Base-by-base conservation (phyloP, 179 eudicot species). In the Vitellaria paradoxa region DNA sequence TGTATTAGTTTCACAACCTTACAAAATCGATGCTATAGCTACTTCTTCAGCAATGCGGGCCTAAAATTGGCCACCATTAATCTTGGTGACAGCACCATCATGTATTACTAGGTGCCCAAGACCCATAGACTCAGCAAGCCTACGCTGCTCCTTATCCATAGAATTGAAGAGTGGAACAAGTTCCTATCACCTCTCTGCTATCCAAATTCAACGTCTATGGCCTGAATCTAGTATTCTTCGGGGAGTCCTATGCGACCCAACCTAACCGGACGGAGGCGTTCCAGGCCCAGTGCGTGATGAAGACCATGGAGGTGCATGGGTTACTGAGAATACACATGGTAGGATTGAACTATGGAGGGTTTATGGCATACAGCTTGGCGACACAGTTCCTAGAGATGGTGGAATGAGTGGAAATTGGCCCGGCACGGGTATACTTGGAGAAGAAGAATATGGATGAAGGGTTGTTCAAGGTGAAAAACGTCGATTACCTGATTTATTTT, bases 271-370 rank as follows among this genome's bases (percentile, higher is more conserved):
- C 85, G n/a, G 93, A 89, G 76, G 60, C 85, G 10, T 89, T 89
- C 66, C 93, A 89, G 78, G 93, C 93, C 6, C 83, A 77, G 73
- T 85, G 85, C 66, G 75, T 90, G 45, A 75, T 80, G 86, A 40
- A 56, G 49, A 24, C 75, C 77, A 76, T 81, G 83, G 80, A 77
- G 64, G 70, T 61, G 42, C 65, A 80, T 1, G 82, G 79, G 20
- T 88, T 88, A 23, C 40, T 21, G 65, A 67, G 67, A 65, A 84
- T 86, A 86, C 79, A 71, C 57, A 80, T 88, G 11, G 89, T 84
- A 9, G 93, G 93, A 42, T 65, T 88, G 15, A 90, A 91, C 70
- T 88, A 90, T 18, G 93, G 93, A 3, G 93, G 93, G 11, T 90
- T 90, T 74, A 89, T 88, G 63, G 93, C 81, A 5, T 90, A 88